Percentiles rank a stretch among this genome's conserved stretches.
Evolutionary conservation across 1,284 basidiomycete species (phyloP).

Genomic region (Moesziomyces globuligerus): DNA sequence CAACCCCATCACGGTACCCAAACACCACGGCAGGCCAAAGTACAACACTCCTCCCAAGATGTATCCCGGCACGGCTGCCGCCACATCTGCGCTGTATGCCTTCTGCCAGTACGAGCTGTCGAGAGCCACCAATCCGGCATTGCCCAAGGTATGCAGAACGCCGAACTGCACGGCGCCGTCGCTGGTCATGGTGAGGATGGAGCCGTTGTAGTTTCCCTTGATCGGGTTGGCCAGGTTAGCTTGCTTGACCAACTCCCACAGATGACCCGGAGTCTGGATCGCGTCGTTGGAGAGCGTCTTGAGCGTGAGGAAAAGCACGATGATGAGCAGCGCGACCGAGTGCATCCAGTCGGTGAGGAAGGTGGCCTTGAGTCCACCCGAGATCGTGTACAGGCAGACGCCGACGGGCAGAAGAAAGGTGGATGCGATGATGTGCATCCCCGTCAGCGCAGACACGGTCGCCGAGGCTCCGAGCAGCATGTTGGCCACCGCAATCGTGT

Average conservation of each 20-base stretch:
- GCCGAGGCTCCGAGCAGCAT: constrained; percentile 61
- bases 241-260: constrained; percentile 48
- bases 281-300: constrained; percentile 55
- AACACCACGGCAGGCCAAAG: constrained; percentile 61
- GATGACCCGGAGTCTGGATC: constrained; percentile 33
- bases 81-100: constrained; percentile 53
- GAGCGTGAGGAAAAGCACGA: constrained; percentile 52
- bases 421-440: constrained; percentile 57
- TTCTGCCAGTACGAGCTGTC: constrained; percentile 62
- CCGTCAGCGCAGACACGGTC: constrained; percentile 57
- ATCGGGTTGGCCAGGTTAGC: constrained; percentile 64
- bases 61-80: constrained; percentile 59
- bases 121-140: constrained; percentile 61
- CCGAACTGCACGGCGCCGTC: constrained; percentile 73
- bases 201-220: constrained; percentile 74
- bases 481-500: constrained; percentile 59
- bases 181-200: constrained; percentile 81
- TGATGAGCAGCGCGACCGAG: constrained; percentile 56
- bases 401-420: constrained; percentile 59
- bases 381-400: constrained; percentile 57
- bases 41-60: constrained; percentile 60
- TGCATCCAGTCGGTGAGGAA: constrained; percentile 62
- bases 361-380: constrained; percentile 56
- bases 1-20: constrained; percentile 57
- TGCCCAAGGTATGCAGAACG: constrained; percentile 58